phyloP scores from a whole-genome alignment of 768 basidiomycete species.

The Boletus coccyginus region DNA sequence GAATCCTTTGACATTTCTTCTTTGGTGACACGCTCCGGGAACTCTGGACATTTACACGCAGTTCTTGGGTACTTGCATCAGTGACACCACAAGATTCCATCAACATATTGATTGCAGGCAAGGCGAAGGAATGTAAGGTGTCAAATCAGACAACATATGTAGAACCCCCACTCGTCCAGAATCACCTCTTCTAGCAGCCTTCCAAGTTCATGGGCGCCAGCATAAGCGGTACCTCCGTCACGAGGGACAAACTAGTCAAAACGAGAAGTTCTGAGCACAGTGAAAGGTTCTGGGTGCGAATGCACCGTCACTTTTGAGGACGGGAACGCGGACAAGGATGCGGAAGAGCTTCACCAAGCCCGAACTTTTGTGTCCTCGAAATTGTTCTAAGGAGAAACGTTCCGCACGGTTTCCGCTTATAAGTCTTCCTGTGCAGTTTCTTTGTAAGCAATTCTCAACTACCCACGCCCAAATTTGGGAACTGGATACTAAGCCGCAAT shows the following conservation, averaged over 20 bases:
- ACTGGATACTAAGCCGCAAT: too few species aligned
- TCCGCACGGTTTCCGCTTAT: neutral
- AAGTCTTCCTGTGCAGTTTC: constrained; percentile 28
- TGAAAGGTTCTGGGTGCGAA: constrained; percentile 33
- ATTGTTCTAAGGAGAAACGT: constrained; percentile 55
- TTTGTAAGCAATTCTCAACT: constrained; percentile 44
- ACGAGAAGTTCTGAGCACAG: constrained; percentile 35
- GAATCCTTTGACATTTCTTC: too few species aligned
- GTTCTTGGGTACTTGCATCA: neutral
- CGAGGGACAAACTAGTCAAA: constrained; percentile 42
- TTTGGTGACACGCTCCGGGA: too few species aligned
- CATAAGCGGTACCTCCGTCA: constrained; percentile 66
- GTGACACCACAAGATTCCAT: neutral
- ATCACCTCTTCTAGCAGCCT: constrained; percentile 36
- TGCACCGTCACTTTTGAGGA: constrained; percentile 64
- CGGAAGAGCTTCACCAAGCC: constrained; percentile 77
- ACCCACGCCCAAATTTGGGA: too few species aligned
- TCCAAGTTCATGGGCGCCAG: constrained; percentile 66
- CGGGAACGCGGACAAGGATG: constrained; percentile 95
- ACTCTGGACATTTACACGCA: too few species aligned
- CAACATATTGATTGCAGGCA: neutral
- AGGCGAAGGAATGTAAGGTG: neutral
- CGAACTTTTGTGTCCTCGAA: constrained; percentile 90
- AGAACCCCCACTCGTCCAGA: constrained; percentile 30
- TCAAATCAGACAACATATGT: constrained; percentile 23